Conservation (phyloP, 768 basidiomycete species). For the Rhizopogon vesiculosus region DNA sequence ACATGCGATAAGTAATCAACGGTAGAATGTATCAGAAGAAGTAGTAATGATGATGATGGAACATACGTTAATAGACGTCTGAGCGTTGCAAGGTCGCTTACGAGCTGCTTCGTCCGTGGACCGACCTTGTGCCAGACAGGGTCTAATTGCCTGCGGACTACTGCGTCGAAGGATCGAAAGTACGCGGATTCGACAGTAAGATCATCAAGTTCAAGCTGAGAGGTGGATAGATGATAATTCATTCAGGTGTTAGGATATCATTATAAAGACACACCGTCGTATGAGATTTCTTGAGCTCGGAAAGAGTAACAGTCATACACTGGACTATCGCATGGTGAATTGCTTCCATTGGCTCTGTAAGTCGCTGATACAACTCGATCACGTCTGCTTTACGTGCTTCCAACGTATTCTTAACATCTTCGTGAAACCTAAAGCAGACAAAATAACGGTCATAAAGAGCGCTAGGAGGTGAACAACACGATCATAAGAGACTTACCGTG, state of each 20-base stretch:
- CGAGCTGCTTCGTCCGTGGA: slow-evolving; percentile 86
- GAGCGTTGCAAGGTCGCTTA: slow-evolving; percentile 81
- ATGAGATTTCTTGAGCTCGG: slow-evolving; percentile 86
- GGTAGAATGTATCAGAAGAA: background rate
- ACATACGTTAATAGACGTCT: slow-evolving; percentile 77
- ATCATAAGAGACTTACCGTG: slow-evolving; percentile 49
- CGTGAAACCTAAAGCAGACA: slow-evolving; percentile 69
- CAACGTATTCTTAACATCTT: slow-evolving; percentile 77
- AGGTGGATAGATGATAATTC: background rate
- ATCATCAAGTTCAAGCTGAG: slow-evolving; percentile 91
- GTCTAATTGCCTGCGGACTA: slow-evolving; percentile 87
- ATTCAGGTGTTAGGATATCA: background rate
- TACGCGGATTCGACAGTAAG: slow-evolving; percentile 90
- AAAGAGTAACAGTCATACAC: slow-evolving; percentile 88
- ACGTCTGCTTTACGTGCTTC: slow-evolving; percentile 86
- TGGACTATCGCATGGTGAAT: slow-evolving; percentile 91
- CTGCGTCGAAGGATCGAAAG: slow-evolving; percentile 85
- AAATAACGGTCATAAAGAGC: background rate
- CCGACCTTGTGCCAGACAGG: slow-evolving; percentile 97
- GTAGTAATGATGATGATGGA: background rate
- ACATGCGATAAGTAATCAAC: background rate
- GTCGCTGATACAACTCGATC: slow-evolving; percentile 81
- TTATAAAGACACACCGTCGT: slow-evolving; percentile 41
- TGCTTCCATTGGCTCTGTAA: slow-evolving; percentile 85
- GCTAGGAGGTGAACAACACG: background rate